Conservation (phyloP, 1,139 yeast genomes). For the Suhomyces taliae region DNA sequence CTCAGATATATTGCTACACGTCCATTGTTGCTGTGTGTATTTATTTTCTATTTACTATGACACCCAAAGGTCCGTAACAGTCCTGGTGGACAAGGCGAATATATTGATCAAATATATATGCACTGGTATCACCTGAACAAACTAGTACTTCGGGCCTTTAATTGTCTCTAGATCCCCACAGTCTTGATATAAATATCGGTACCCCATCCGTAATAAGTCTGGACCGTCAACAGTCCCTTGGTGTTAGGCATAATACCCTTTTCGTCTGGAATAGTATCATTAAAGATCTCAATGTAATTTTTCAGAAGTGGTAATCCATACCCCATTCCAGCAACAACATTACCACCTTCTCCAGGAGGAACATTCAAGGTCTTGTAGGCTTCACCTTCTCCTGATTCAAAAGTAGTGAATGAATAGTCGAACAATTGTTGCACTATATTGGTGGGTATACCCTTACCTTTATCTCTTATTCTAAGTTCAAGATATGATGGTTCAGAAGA, state of each 20-base stretch:
- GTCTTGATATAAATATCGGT: constrained; percentile 47
- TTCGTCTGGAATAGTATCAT: constrained; percentile 29
- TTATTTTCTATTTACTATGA: too few species aligned
- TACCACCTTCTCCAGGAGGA: constrained; percentile 70
- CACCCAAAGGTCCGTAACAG: too few species aligned
- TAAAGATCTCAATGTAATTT: constrained; percentile 47
- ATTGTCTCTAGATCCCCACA: constrained; percentile 18
- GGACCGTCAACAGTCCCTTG: constrained; percentile 73
- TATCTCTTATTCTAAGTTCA: constrained; percentile 76
- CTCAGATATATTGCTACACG: too few species aligned
- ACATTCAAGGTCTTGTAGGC: constrained; percentile 59
- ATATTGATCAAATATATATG: too few species aligned
- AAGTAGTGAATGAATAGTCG: constrained; percentile 84
- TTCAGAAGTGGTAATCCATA: constrained; percentile 88
- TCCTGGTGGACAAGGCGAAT: too few species aligned
- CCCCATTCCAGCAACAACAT: constrained; percentile 92
- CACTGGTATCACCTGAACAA: not conserved
- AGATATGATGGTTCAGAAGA: constrained; percentile 43
- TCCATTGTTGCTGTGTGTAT: too few species aligned
- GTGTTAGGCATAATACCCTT: constrained; percentile 17
- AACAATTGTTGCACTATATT: constrained; percentile 64
- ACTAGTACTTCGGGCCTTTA: not conserved
- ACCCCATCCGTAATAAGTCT: constrained; percentile 85
- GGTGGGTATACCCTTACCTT: constrained; percentile 85
- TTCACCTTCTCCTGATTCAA: constrained; percentile 59